phyloP scores from a whole-genome alignment of 495 filamentous ascomycete species.

The Xylaria intraflava region DNA sequence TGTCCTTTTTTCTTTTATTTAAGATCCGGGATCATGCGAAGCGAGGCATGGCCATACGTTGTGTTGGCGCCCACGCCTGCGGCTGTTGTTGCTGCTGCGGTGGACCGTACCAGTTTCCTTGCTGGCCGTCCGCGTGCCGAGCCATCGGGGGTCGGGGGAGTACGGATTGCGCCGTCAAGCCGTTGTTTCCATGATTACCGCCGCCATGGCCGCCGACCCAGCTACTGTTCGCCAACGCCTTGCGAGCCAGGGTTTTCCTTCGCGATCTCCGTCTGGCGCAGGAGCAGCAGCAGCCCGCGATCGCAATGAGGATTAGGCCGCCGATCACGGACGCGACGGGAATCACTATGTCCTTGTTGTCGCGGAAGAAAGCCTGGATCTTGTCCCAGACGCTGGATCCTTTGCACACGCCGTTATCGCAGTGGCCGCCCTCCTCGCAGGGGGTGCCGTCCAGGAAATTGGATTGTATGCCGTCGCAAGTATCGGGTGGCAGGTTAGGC shows the following conservation, averaged over 20 bases:
- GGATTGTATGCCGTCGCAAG: slow-evolving; percentile 72
- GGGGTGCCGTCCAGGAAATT: slow-evolving; percentile 92
- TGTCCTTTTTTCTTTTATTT: neutral
- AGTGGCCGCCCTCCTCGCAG: slow-evolving; percentile 75
- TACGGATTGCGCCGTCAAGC: slow-evolving; percentile 4
- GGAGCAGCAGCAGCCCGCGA: slow-evolving; percentile 53
- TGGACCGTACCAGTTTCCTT: neutral
- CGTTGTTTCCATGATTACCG: slow-evolving; percentile 2
- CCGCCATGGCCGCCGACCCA: slow-evolving; percentile 19
- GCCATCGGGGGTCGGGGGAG: slow-evolving; percentile 11
- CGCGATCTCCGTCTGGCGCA: slow-evolving; percentile 43
- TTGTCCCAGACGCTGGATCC: slow-evolving; percentile 55
- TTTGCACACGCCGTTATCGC: slow-evolving; percentile 64
- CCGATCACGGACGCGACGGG: slow-evolving; percentile 64
- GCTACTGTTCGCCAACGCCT: slow-evolving; percentile 16
- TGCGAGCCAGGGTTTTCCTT: slow-evolving; percentile 19
- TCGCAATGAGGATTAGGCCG: slow-evolving; percentile 54
- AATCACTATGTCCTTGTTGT: slow-evolving; percentile 70
- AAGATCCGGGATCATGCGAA: slow-evolving; percentile 18
- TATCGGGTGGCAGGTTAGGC: slow-evolving; percentile 54
- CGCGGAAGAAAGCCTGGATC: slow-evolving; percentile 58
- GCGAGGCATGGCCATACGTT: slow-evolving; percentile 14
- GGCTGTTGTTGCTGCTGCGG: too few species aligned
- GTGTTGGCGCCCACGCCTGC: slow-evolving; percentile 18
- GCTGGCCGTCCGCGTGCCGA: neutral